Evolutionary conservation across 2,329 filamentous ascomycete genomes (phyloP).

Genomic region (Apiospora koreana): DNA sequence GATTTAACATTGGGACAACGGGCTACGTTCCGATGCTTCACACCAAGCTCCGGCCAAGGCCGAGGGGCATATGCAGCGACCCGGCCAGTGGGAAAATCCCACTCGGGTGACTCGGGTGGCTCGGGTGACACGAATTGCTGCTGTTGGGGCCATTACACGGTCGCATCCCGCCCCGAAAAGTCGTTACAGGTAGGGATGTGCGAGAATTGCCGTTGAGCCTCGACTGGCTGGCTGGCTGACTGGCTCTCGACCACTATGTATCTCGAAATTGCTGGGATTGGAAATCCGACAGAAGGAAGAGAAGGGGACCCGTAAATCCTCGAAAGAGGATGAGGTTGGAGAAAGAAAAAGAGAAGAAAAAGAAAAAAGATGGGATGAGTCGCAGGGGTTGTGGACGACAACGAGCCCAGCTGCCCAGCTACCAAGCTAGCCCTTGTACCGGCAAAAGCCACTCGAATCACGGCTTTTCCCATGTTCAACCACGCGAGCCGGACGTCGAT

Average conservation of each 20-base stretch:
- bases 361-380: not conserved
- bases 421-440: not conserved
- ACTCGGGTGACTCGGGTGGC: not conserved
- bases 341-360: constrained; percentile 3
- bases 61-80: not conserved
- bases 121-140: not conserved
- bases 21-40: not conserved
- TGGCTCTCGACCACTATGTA: not conserved
- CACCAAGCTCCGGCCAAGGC: not conserved
- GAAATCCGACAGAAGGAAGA: constrained; percentile 11
- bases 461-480: constrained; percentile 1
- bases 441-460: constrained; percentile 8
- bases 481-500: not conserved
- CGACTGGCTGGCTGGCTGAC: not conserved
- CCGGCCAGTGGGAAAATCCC: not conserved
- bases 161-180: not conserved
- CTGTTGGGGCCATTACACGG: not conserved
- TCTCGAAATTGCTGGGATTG: not conserved
- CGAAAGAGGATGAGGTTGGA: not conserved
- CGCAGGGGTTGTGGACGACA: not conserved
- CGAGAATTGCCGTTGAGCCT: not conserved
- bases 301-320: constrained; percentile 16
- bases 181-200: constrained; percentile 1
- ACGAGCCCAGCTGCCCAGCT: not conserved
- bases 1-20: not conserved